Evolutionary conservation across 441 rosid genomes (phyloP), one percentile per base, ranked within the genome.

Genomic region (Erodium trifolium): DNA sequence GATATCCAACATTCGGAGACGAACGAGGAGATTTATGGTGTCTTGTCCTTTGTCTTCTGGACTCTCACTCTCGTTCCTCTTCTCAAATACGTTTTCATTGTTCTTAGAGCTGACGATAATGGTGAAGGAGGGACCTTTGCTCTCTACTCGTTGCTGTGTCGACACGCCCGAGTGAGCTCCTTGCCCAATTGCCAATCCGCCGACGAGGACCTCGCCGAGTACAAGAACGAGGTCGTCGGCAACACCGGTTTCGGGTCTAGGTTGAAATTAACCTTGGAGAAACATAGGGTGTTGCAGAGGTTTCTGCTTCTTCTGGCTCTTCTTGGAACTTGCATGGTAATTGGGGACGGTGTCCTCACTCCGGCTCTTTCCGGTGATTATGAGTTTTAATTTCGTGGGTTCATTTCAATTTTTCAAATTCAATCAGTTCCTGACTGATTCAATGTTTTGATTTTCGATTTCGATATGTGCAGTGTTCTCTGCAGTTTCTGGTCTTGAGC

Each of bases 401-500:
- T 19, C 29, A 18, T 83, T 37, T 7, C 6, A 37, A 37, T 37
- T 37, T 1, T 41, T 6, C 8, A 6, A 41, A 3, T 9, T 41
- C 5, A 41, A 41, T 23, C 27, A 23, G 47, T 41, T 1, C 37
- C 5, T 7, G 9, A 41, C 47, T 41, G 10, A 41, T 41, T 5
- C 7, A 11, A 9, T 41, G 10, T 41, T 41, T 41, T 41, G 10
- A 6, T 41, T 41, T 41, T 41, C 8, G 9, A 41, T 41, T 23
- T 23, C 27, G 27, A 23, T 23, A 41, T 41, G 10, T 41, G 81
- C 66, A 93, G 99, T 94, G 71, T 94, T 94, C 84, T 87, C 97
- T 67, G 99, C 97, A 4, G 99, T 94, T 43, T 94, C 99, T 67
- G 97, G 99, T 69, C 96, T 94, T 3, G 97, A 94, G 86, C 72